Evolutionary conservation across 1,284 basidiomycete species (phyloP).

Genomic region (Ganoderma lingzhi): DNA sequence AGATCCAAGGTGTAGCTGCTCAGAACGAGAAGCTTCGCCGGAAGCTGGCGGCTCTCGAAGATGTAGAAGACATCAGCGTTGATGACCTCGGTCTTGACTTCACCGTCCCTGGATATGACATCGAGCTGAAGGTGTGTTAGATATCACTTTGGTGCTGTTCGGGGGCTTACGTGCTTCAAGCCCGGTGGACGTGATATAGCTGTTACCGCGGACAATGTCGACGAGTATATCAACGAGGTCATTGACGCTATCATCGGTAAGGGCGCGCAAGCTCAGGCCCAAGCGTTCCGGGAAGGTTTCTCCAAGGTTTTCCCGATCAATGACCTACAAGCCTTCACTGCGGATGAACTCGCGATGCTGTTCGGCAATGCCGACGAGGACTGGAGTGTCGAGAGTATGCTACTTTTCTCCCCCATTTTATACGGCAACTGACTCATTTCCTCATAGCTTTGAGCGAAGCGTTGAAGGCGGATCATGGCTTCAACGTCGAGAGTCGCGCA

Average conservation of each 20-base stretch:
- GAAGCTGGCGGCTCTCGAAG: conserved; percentile 65
- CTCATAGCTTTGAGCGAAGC: conserved; percentile 83
- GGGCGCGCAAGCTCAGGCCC: conserved; percentile 78
- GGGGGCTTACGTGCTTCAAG: conserved; percentile 44
- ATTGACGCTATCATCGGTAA: conserved; percentile 84
- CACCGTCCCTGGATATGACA: conserved; percentile 94
- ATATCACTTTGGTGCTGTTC: background rate
- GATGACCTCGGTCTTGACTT: conserved; percentile 95
- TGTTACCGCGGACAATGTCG: conserved; percentile 88
- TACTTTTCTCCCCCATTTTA: background rate
- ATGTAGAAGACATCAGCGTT: conserved; percentile 62
- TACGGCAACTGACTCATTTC: conserved; percentile 25
- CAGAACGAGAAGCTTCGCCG: conserved; percentile 64
- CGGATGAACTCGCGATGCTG: conserved; percentile 92
- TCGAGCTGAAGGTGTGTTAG: conserved; percentile 81
- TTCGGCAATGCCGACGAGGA: conserved; percentile 97
- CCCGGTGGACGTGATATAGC: conserved; percentile 80
- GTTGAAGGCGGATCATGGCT: conserved; percentile 98
- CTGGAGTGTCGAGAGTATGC: conserved; percentile 89
- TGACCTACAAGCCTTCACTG: conserved; percentile 91
- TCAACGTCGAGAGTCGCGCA: conserved; percentile 92
- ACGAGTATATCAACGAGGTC: conserved; percentile 87
- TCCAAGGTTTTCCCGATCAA: conserved; percentile 93
- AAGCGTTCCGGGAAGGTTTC: conserved; percentile 91
- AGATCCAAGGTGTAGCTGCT: conserved; percentile 70